phyloP scores from a whole-genome alignment of 495 filamentous ascomycete genomes.

The Lophiostoma macrostomum region DNA sequence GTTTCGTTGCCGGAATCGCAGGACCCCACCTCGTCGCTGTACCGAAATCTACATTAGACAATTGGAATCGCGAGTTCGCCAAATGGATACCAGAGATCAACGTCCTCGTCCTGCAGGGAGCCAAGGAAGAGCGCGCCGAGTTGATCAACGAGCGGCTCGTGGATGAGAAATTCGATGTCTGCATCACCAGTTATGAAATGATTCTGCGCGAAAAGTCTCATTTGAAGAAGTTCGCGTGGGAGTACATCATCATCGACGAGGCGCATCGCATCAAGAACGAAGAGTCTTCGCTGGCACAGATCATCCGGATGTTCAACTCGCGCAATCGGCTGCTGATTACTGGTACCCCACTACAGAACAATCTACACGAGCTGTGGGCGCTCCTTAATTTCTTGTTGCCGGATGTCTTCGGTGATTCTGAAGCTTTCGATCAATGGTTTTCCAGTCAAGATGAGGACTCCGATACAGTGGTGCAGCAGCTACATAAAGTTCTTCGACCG shows the following conservation, averaged over 20 bases:
- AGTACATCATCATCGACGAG: constrained; percentile 99
- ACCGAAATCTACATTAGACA: constrained; percentile 96
- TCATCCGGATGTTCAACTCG: constrained; percentile 95
- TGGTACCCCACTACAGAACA: constrained; percentile 96
- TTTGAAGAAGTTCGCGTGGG: constrained; percentile 97
- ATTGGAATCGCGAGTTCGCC: constrained; percentile 93
- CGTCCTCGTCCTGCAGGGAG: constrained; percentile 89
- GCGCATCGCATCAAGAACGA: constrained; percentile 99
- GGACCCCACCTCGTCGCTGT: constrained; percentile 94
- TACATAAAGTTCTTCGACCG: constrained; percentile 88
- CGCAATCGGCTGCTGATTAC: constrained; percentile 94
- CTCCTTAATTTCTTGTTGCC: constrained; percentile 94
- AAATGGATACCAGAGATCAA: constrained; percentile 95
- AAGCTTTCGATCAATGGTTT: constrained; percentile 99
- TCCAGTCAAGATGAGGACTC: constrained; percentile 83
- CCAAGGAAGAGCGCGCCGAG: constrained; percentile 85
- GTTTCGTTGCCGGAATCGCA: constrained; percentile 79
- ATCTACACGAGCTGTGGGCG: constrained; percentile 98
- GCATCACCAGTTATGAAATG: constrained; percentile 96
- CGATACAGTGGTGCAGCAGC: constrained; percentile 94
- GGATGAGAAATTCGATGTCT: constrained; percentile 89
- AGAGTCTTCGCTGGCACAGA: constrained; percentile 93
- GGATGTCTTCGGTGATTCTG: constrained; percentile 95
- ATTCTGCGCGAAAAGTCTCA: constrained; percentile 92
- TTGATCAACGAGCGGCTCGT: constrained; percentile 88